Conservation (phyloP, 176 grass and related monocot species). For the Canna indica region DNA sequence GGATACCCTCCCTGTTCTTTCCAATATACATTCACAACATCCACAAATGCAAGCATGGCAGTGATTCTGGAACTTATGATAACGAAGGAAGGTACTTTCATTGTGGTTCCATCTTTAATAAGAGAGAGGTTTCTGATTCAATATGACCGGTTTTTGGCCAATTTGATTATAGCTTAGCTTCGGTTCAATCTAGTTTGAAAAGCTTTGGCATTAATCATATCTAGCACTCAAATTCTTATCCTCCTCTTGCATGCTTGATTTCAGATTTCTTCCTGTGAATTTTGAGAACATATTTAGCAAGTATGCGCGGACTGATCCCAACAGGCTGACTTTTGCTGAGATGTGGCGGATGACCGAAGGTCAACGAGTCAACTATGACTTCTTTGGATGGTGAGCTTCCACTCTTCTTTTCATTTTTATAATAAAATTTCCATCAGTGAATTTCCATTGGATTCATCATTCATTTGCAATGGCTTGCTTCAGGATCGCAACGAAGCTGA, state of each 20-base stretch:
- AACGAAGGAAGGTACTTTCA: conserved; percentile 70
- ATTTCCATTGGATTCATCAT: no score
- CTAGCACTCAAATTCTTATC: no score
- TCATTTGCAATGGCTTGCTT: not conserved
- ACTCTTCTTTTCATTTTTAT: not conserved
- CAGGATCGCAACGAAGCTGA: conserved; percentile 23
- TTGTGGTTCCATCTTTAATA: no score
- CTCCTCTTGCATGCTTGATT: no score
- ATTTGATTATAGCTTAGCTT: no score
- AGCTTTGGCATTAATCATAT: no score
- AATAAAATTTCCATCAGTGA: not conserved
- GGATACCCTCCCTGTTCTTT: conserved; percentile 62
- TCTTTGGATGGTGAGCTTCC: conserved; percentile 30
- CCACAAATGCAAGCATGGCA: conserved; percentile 70
- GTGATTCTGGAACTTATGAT: conserved; percentile 57
- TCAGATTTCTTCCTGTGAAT: conserved; percentile 70
- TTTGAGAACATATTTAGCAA: conserved; percentile 66
- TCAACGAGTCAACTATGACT: conserved; percentile 16
- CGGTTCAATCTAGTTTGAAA: no score
- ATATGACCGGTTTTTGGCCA: no score
- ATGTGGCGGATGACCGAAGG: conserved; percentile 35
- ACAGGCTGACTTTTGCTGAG: conserved; percentile 31
- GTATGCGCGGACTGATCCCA: conserved; percentile 21
- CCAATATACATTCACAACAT: conserved; percentile 86
- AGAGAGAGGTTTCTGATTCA: no score